Evolutionary conservation across 352 stramenopile species (phyloP).

Genomic region (Phytophthora quininea): DNA sequence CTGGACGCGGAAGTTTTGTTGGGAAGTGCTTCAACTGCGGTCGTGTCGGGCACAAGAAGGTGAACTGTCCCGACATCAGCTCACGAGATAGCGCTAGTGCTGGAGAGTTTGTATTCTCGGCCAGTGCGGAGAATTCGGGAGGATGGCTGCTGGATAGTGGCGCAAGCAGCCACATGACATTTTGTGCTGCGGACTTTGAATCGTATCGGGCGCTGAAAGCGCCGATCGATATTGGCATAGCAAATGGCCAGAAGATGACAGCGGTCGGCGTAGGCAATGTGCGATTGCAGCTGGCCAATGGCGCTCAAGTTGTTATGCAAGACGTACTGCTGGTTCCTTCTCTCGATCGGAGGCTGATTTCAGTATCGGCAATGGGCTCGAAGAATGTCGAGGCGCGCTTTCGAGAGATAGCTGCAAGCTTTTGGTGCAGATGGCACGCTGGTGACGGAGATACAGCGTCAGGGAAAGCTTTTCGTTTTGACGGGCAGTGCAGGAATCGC

Average conservation of each 20-base stretch:
- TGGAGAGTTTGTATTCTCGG: conserved; percentile 9
- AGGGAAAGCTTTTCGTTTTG: conserved; percentile 5
- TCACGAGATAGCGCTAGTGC: background rate
- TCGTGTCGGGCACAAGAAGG: background rate
- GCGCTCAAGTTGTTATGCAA: background rate
- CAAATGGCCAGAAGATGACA: background rate
- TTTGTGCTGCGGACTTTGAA: background rate
- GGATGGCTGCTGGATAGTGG: conserved; percentile 3
- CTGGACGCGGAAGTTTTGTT: no score
- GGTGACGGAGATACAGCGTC: background rate
- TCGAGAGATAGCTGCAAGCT: conserved; percentile 3
- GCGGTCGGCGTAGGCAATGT: conserved; percentile 3
- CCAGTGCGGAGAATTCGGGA: background rate
- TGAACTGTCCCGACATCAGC: conserved; percentile 1
- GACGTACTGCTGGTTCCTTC: background rate
- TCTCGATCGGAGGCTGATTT: background rate
- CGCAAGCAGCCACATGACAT: background rate
- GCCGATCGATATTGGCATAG: background rate
- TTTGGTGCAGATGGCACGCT: background rate
- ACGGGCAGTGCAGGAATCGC: background rate
- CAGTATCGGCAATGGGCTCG: conserved; percentile 2
- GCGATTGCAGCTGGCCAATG: background rate
- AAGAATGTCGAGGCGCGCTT: conserved; percentile 7
- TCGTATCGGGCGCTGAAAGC: background rate
- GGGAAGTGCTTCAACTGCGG: no score